Base-by-base conservation (phyloP, 345 rosid species). In the Luvunga scandens region DNA sequence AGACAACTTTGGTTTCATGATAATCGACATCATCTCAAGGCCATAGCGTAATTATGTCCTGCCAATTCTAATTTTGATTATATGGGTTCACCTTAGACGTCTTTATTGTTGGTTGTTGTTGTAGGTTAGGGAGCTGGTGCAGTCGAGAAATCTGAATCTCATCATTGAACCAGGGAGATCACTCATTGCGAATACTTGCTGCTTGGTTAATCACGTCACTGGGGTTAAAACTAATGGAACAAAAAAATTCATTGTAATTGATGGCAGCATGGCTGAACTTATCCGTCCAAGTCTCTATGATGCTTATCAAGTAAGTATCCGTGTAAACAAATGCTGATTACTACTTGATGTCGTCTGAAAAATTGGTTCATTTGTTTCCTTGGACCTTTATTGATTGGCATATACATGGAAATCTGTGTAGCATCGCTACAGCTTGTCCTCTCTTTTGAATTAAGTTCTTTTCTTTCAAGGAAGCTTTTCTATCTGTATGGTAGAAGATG, bases 251-350 rank as follows among this genome's bases (percentile, higher is more conserved):
- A 80, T 97, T 33, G 98, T 97, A 69, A 90, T 94, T 61, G 98
- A 97, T 86, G 98, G 99, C 65, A 97, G 99, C 87, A 96, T 94
- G 98, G 94, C 98, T 66, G 98, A 97, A 79, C 97, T 94, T 38
- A 97, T 97, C 82, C 98, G 98, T 66, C 99, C 98, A 8, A 96
- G 98, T 87, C 98, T 96, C 34, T 96, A 96, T 76, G 98, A 82
- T 81, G 98, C 99, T 42, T 96, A 96, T 81, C 98, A 96, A 85
- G 99, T 96, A 81, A 84, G 85, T 78, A 22, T 14, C n/a, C 3
- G 6, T 22, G 31, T 48, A 72, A 50, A 81, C 33, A 22, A 76
- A 50, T 67, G 79, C 72, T 56, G 70, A 75, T 76, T 72, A 5
- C 61, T 30, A 9, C 30, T 45, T 31, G 71, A 48, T 64, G 16